Percentiles rank a stretch among this genome's conserved stretches.
Conservation (phyloP, 176 grass and related monocot genomes). For the Coix lacrymajobi region DNA sequence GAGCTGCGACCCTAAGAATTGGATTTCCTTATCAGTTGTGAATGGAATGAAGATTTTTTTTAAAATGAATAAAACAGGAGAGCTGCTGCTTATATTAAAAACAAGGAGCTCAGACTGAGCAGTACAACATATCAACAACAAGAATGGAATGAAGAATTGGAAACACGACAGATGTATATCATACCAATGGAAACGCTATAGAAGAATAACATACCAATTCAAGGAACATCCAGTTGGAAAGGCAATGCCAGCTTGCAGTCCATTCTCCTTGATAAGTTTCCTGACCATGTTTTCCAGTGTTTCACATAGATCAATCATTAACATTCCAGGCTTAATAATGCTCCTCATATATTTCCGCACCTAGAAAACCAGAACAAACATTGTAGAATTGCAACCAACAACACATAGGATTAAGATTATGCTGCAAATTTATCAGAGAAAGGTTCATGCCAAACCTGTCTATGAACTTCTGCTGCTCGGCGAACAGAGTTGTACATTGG, state of each 20-base stretch:
- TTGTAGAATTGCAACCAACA: not conserved
- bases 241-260: constrained; percentile 58
- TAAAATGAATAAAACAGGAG: not conserved
- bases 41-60: not conserved
- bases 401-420: not conserved
- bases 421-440: not conserved
- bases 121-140: not conserved
- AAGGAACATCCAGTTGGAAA: constrained; percentile 63
- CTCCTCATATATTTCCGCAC: constrained; percentile 92
- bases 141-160: not conserved
- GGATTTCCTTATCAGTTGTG: not conserved
- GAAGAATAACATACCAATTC: constrained; percentile 47
- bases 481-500: constrained; percentile 83
- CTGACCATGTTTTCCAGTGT: constrained; percentile 47
- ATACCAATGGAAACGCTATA: constrained; percentile 11
- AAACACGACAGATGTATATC: constrained; percentile 3
- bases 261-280: constrained; percentile 62
- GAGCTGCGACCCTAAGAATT: constrained; percentile 84
- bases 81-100: not conserved
- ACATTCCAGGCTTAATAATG: constrained; percentile 88
- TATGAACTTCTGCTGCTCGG: constrained; percentile 98
- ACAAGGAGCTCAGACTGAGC: not conserved
- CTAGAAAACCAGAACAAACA: constrained; percentile 38
- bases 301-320: constrained; percentile 92
- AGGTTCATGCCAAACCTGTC: constrained; percentile 53